Base-by-base conservation (phyloP, 2,329 filamentous ascomycete species). In the Ophiostoma australiae region DNA sequence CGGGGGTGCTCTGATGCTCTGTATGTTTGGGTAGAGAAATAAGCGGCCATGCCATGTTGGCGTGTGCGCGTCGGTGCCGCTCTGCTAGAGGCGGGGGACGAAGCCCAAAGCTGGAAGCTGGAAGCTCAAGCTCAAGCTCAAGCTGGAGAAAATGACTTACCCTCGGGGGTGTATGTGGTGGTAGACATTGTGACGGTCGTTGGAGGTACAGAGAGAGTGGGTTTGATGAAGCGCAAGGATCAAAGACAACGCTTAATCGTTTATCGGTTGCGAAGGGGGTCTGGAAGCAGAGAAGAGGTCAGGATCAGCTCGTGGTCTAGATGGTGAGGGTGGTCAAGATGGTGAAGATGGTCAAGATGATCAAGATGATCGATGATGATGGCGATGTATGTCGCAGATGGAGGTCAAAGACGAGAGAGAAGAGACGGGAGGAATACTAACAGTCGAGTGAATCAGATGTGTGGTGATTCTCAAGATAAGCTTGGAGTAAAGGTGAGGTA, bases 91-190 rank as follows among this genome's bases (percentile, higher is more conserved):
- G 37, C 37, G 37, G 37, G 37, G 37, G 37, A 13, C 37, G 37
- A 39, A 39, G 37, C 37, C 13, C 10, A 11, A 39, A 13, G 61
- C 27, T 35, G 27, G 20, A 55, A 61, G 23, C 4, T 27, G 31
- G 10, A 37, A 39, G 37, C 39, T 41, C 1, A 41, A 41, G 39
- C 11, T 41, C 10, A 41, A 41, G 39, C 39, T 41, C 39, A 41
- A 41, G 39, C 39, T 41, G 11, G 10, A 41, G 39, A 6, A 11
- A 27, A 48, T 48, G 61, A 66, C 80, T 74, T 79, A 82, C 81
- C 80, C 78, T 82, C 81, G 70, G 81, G 81, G 73, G 77, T 79
- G 70, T 74, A 73, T 66, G 74, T 75, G 63, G 75, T 75, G 74
- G 72, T 72, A 75, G 78, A 75, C 75, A 77, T 79, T 73, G 70